These are phyloP conservation scores for Phaeosphaeriaceae sp. DNA, from an alignment of 2,329 filamentous ascomycete species.

Conservation along the genomic window DNA sequence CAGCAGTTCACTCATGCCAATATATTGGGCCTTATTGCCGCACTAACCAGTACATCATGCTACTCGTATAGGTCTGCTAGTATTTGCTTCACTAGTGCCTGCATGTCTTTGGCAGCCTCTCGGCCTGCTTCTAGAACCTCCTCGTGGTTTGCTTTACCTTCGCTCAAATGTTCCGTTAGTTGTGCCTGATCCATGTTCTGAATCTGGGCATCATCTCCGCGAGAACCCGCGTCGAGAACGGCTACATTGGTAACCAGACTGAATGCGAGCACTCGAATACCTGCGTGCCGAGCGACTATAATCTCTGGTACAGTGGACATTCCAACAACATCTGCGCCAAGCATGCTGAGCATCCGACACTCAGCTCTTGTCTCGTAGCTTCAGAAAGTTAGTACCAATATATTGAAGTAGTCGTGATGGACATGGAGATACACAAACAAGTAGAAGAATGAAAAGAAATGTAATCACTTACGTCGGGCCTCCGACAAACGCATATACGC, in stretches of 20 bases:
- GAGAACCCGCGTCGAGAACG: constrained; percentile 63
- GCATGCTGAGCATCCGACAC: constrained; percentile 64
- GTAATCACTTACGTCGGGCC: constrained; percentile 61
- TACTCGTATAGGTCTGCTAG: constrained; percentile 48
- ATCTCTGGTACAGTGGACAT: constrained; percentile 76
- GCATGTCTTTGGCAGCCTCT: constrained; percentile 67
- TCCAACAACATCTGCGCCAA: constrained; percentile 72
- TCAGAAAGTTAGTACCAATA: constrained; percentile 13
- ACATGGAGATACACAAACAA: neutral
- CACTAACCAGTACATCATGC: constrained; percentile 7
- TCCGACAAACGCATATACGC: constrained; percentile 69
- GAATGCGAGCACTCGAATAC: constrained; percentile 68
- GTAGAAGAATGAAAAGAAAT: constrained; percentile 4
- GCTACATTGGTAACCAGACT: constrained; percentile 71
- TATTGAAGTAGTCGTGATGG: neutral
- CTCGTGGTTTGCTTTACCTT: constrained; percentile 68
- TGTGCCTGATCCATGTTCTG: constrained; percentile 58
- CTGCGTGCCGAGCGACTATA: constrained; percentile 68
- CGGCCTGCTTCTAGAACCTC: constrained; percentile 69
- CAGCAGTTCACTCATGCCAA: too few relatives aligned
- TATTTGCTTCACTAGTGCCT: constrained; percentile 57
- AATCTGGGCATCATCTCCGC: constrained; percentile 63
- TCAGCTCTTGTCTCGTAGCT: constrained; percentile 71
- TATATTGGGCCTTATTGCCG: neutral
- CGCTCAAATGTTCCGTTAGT: constrained; percentile 61